Percentiles rank a stretch among this genome's conserved stretches.
These are phyloP conservation scores for Penicillium sp. DNA, from an alignment of 2,329 filamentous ascomycete genomes.

Conservation along the genomic window DNA sequence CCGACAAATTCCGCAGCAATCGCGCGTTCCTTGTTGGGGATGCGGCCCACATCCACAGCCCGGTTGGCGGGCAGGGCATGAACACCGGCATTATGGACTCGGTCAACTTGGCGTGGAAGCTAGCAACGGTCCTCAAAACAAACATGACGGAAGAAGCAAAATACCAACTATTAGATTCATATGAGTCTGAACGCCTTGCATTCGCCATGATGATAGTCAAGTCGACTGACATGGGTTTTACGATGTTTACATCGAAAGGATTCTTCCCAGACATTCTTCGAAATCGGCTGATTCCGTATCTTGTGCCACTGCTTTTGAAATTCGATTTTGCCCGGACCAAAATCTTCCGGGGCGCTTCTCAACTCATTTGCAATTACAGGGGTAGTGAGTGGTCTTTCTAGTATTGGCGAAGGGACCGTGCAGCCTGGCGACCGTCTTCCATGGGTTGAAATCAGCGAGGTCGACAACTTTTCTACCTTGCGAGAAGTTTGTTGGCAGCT, in stretches of 20 bases:
- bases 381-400: slow-evolving; percentile 39
- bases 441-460: slow-evolving; percentile 26
- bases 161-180: slow-evolving; percentile 49
- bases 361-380: slow-evolving; percentile 48
- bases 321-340: slow-evolving; percentile 20
- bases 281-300: slow-evolving; percentile 41
- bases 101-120: slow-evolving; percentile 57
- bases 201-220: slow-evolving; percentile 48
- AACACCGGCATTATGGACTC: slow-evolving; percentile 58
- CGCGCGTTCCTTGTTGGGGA: slow-evolving; percentile 58
- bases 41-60: slow-evolving; percentile 58
- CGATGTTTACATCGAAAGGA: slow-evolving; percentile 38
- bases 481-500: slow-evolving; percentile 32
- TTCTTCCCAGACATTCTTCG: slow-evolving; percentile 46
- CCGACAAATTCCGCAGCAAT: slow-evolving; percentile 46
- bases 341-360: slow-evolving; percentile 41
- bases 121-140: slow-evolving; percentile 47
- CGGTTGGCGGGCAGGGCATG: slow-evolving; percentile 59
- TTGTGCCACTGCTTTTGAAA: slow-evolving; percentile 29
- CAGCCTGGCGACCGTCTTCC: slow-evolving; percentile 51
- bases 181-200: slow-evolving; percentile 50
- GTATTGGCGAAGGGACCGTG: slow-evolving; percentile 34
- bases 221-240: slow-evolving; percentile 47
- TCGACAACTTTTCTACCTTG: slow-evolving; percentile 32
- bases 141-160: slow-evolving; percentile 31